These are phyloP conservation scores for Cucumis sativus DNA, from an alignment of 306 rosid genomes.

Conservation along the genomic window Cucumber_9930_V3 NC_026658.2:8809001-8809500, in stretches of 20 bases:
- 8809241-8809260: conserved; percentile 94
- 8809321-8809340: conserved; percentile 75
- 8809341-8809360: conserved; percentile 90
- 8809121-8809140: conserved; percentile 86
- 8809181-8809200: conserved; percentile 94
- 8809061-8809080: conserved; percentile 44
- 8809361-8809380: conserved; percentile 89
- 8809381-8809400: conserved; percentile 70
- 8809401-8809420: conserved; percentile 87
- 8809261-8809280: conserved; percentile 88
- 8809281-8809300: conserved; percentile 95
- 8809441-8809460: conserved; percentile 85
- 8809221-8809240: conserved; percentile 73
- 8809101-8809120: conserved; percentile 76
- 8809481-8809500: conserved; percentile 93
- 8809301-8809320: conserved; percentile 81
- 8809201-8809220: conserved; percentile 87
- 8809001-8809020: conserved; percentile 81
- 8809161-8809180: conserved; percentile 78
- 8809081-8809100: conserved; percentile 75
- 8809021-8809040: conserved; percentile 54
- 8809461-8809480: conserved; percentile 81
- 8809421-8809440: conserved; percentile 55
- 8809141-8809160: conserved; percentile 77
- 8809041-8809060: conserved; percentile 35